Conservation (phyloP, 495 filamentous ascomycete species). For the Glonium stellatum region DNA sequence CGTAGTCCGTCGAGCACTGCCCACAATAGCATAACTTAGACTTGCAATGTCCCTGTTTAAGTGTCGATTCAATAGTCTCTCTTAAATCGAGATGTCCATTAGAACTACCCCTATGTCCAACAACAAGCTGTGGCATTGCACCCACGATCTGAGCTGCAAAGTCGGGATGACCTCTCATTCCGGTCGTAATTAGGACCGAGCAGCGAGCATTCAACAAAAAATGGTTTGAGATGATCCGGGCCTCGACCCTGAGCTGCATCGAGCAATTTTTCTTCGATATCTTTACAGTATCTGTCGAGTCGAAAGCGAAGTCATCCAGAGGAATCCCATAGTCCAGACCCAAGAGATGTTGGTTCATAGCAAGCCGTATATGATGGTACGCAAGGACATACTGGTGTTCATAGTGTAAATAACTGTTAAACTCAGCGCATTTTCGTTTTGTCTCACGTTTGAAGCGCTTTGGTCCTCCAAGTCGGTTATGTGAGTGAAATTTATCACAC, state of each 20-base stretch:
- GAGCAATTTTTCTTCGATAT: neutral
- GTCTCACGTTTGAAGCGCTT: neutral
- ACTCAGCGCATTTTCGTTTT: slow-evolving; percentile 12
- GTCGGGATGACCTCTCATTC: neutral
- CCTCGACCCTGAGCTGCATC: slow-evolving; percentile 3
- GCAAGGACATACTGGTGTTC: slow-evolving; percentile 9
- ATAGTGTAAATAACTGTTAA: slow-evolving; percentile 15
- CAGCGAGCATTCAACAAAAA: slow-evolving; percentile 10
- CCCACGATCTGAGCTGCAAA: neutral
- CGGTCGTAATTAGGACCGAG: neutral
- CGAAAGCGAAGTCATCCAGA: slow-evolving; percentile 5
- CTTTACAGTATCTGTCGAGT: neutral
- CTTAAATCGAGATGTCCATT: slow-evolving; percentile 7
- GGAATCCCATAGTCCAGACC: slow-evolving; percentile 16
- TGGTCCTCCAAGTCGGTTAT: slow-evolving; percentile 6
- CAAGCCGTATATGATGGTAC: slow-evolving; percentile 17
- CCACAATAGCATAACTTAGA: neutral
- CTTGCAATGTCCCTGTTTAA: neutral
- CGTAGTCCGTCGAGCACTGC: slow-evolving; percentile 2
- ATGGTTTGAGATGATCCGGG: slow-evolving; percentile 6
- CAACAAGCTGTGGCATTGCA: slow-evolving; percentile 14
- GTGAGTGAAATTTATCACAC: slow-evolving; percentile 21
- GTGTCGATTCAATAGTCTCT: neutral
- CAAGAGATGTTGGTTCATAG: slow-evolving; percentile 18
- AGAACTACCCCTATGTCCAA: slow-evolving; percentile 12